Percentiles rank a stretch among this genome's conserved stretches.
phyloP scores from a whole-genome alignment of 2,329 filamentous ascomycete species.

The Chaetomium sp. region DNA sequence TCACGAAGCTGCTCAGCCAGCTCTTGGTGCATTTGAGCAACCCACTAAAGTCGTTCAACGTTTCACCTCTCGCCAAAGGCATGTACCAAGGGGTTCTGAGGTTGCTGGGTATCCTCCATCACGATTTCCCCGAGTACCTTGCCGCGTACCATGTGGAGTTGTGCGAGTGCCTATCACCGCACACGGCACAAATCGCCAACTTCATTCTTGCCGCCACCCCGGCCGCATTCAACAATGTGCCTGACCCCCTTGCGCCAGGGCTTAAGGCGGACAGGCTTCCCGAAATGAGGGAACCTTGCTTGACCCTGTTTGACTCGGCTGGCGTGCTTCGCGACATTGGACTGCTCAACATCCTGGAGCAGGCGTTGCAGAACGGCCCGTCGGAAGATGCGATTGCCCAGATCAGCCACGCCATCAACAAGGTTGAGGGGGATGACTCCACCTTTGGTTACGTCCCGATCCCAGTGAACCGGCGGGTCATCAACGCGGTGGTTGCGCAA shows the following conservation, averaged over 20 bases:
- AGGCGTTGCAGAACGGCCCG: conserved; percentile 61
- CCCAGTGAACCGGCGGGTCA: conserved; percentile 67
- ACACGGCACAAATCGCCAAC: conserved; percentile 86
- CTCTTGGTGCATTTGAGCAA: conserved; percentile 76
- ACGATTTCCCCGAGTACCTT: conserved; percentile 93
- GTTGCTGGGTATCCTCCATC: conserved; percentile 80
- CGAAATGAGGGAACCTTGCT: conserved; percentile 69
- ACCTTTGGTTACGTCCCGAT: conserved; percentile 68
- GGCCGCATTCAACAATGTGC: conserved; percentile 66
- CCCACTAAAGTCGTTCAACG: conserved; percentile 72
- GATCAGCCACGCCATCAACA: conserved; percentile 72
- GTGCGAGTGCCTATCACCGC: conserved; percentile 76
- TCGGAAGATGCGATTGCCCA: conserved; percentile 74
- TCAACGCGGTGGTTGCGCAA: conserved; percentile 83
- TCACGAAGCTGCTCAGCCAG: conserved; percentile 71
- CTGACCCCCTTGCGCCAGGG: conserved; percentile 71
- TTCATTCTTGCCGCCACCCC: conserved; percentile 82
- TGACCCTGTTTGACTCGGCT: conserved; percentile 64
- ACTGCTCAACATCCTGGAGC: conserved; percentile 62
- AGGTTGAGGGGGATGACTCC: conserved; percentile 58
- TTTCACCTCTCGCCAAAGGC: conserved; percentile 72
- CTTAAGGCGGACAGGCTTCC: conserved; percentile 77
- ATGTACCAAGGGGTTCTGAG: conserved; percentile 84
- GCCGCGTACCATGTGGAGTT: conserved; percentile 83
- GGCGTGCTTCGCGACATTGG: conserved; percentile 56